Base-by-base conservation (phyloP, 768 basidiomycete species). In the Naganishia kalamii region DNA sequence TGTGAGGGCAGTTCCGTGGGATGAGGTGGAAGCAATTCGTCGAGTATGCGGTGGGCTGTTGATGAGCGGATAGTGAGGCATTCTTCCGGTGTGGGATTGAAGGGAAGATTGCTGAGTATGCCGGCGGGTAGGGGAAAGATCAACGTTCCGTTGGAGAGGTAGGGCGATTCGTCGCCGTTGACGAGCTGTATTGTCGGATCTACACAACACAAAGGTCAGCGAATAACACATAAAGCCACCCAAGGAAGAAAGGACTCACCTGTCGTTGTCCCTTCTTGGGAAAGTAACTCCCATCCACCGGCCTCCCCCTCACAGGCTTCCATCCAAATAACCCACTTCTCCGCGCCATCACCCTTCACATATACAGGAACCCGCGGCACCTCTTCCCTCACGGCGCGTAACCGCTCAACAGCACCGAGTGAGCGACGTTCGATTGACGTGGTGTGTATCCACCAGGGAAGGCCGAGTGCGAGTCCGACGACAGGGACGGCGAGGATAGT, bases 371-470 rank as follows among this genome's bases (percentile, higher is more conserved):
- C 30, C 12, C n/a, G 43, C 1, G 29, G 29, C 29, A 11, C 30
- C 48, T 41, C 62, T 47, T 30, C 37, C 49, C n/a, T 41, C 70
- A 86, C 82, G 6, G 82, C 80, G 43, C 76, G 75, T 35, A 92
- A 86, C 23, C 84, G 83, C 46, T 79, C 77, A 8, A 82, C 79
- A 1, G 93, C 90, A 13, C 96, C 80, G 0, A 87, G 80, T 17
- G 88, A 81, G 29, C 93, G 85, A 2, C 54, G 35, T 72, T 92
- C 84, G 30, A 98, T 94, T 68, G 88, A 89, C 4, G 96, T 98
- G 29, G 88, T 87, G 57, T 81, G 82, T 91, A 92, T 97, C 96
- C 96, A 99, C 52, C 90, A 82, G 2, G 96, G 96, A 21, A 93
- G 65, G 1, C 87, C 87, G 7, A 90, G 23, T 8, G 54, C 79